Evolutionary conservation across 352 stramenopile species (phyloP).

Genomic region (Phytophthora nicotianae): DNA sequence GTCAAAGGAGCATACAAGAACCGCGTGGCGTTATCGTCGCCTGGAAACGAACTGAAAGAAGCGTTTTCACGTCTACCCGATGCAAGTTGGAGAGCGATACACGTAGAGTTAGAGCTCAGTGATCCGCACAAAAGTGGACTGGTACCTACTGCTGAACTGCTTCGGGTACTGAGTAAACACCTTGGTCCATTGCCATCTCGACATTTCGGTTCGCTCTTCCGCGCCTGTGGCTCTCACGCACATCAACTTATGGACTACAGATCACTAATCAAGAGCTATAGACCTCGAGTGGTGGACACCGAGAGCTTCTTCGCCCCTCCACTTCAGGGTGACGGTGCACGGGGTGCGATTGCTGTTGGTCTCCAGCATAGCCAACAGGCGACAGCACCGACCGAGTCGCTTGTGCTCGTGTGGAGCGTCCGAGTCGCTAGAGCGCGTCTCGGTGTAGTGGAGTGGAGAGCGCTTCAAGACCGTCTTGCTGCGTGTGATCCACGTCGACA

Average conservation of each 20-base stretch:
- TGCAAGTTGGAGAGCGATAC: slow-evolving; percentile 64
- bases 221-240: slow-evolving; percentile 63
- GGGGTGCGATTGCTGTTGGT: slow-evolving; percentile 27
- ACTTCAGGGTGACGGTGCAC: slow-evolving; percentile 32
- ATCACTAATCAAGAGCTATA: slow-evolving; percentile 72
- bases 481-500: slow-evolving; percentile 50
- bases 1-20: slow-evolving; percentile 67
- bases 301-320: slow-evolving; percentile 52
- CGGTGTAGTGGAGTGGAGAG: slow-evolving; percentile 38
- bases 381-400: slow-evolving; percentile 64
- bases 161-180: slow-evolving; percentile 69
- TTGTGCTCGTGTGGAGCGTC: slow-evolving; percentile 76
- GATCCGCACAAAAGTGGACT: slow-evolving; percentile 64
- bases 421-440: slow-evolving; percentile 60
- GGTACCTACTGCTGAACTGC: slow-evolving; percentile 61
- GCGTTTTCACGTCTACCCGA: slow-evolving; percentile 66
- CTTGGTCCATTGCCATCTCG: slow-evolving; percentile 58
- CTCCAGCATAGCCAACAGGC: slow-evolving; percentile 56
- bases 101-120: slow-evolving; percentile 67
- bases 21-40: slow-evolving; percentile 57
- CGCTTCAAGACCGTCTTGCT: slow-evolving; percentile 64
- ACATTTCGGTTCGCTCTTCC: slow-evolving; percentile 65
- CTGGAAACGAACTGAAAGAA: slow-evolving; percentile 75
- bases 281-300: slow-evolving; percentile 54
- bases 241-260: slow-evolving; percentile 79